Evolutionary conservation across 2,329 filamentous ascomycete species (phyloP).

Genomic region (Neodidymelliopsis sp.): DNA sequence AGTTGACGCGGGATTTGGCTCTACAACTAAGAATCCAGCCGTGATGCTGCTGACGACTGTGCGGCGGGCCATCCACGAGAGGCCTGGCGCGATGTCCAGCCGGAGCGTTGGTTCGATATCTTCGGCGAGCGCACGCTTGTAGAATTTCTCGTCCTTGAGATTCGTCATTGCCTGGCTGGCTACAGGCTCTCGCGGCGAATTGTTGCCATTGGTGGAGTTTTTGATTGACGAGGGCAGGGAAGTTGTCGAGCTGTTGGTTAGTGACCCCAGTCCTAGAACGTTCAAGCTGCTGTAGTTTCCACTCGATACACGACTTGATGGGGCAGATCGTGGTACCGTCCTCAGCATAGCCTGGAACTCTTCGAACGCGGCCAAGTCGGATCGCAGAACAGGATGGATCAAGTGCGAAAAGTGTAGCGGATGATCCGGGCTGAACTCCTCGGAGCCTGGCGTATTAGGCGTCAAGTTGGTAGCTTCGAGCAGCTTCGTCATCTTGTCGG

Average conservation of each 20-base stretch:
- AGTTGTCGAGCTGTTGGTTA: constrained; percentile 60
- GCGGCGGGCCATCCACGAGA: constrained; percentile 92
- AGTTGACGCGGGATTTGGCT: constrained; percentile 66
- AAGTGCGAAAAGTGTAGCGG: constrained; percentile 81
- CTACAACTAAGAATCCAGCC: constrained; percentile 86
- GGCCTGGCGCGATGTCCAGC: constrained; percentile 84
- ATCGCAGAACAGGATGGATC: constrained; percentile 81
- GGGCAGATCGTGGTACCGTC: constrained; percentile 65
- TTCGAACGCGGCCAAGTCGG: constrained; percentile 79
- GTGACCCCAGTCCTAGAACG: constrained; percentile 62
- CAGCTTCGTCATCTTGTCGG: constrained; percentile 64
- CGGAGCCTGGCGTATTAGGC: constrained; percentile 56
- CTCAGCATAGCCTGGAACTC: constrained; percentile 84
- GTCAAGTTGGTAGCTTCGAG: constrained; percentile 68
- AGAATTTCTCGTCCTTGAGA: constrained; percentile 91
- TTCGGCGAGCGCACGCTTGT: constrained; percentile 85
- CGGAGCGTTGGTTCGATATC: constrained; percentile 95
- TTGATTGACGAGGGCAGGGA: constrained; percentile 64
- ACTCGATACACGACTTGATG: constrained; percentile 73
- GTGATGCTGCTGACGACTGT: constrained; percentile 83
- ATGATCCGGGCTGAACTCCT: constrained; percentile 66
- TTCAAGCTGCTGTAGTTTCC: constrained; percentile 72
- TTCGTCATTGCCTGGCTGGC: constrained; percentile 57
- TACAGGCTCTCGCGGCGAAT: constrained; percentile 46
- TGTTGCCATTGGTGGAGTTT: constrained; percentile 40